These are phyloP conservation scores for Annulohypoxylon bovei DNA, from an alignment of 495 filamentous ascomycete genomes.

Conservation along the genomic window DNA sequence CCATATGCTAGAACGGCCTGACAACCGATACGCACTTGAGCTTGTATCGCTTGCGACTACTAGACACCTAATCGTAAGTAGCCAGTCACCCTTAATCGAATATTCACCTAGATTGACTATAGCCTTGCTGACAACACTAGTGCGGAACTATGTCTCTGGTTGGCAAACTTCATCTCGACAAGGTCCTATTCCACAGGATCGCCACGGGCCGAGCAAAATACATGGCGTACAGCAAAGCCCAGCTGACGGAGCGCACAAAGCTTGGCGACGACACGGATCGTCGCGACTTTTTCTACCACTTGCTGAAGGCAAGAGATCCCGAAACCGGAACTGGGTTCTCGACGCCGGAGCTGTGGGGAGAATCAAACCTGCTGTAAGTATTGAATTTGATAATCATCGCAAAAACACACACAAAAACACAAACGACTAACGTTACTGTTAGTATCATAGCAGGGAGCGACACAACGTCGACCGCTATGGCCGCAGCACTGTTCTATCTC, in stretches of 20 bases:
- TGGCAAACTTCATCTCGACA: constrained; percentile 66
- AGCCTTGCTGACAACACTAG: constrained; percentile 39
- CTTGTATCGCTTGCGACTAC: constrained; percentile 65
- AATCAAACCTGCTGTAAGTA: constrained; percentile 70
- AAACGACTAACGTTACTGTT: constrained; percentile 4
- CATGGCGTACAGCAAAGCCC: constrained; percentile 65
- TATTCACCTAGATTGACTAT: not conserved
- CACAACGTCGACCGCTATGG: constrained; percentile 72
- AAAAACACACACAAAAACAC: not conserved
- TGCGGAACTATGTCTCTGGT: constrained; percentile 65
- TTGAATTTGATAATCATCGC: not conserved
- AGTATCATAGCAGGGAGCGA: constrained; percentile 69
- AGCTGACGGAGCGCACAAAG: constrained; percentile 65
- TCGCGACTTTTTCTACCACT: constrained; percentile 71
- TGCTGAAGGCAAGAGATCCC: constrained; percentile 67
- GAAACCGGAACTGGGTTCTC: constrained; percentile 72
- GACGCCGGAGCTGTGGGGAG: constrained; percentile 74
- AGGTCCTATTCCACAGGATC: constrained; percentile 66
- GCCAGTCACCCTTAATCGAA: not conserved
- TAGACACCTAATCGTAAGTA: constrained; percentile 64
- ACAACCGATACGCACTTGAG: constrained; percentile 67
- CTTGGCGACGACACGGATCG: constrained; percentile 67
- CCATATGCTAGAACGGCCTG: constrained; percentile 70
- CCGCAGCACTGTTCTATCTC: constrained; percentile 73
- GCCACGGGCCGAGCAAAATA: constrained; percentile 61